Base-by-base conservation (phyloP, 768 basidiomycete species). In the Kwoniella pini region DNA sequence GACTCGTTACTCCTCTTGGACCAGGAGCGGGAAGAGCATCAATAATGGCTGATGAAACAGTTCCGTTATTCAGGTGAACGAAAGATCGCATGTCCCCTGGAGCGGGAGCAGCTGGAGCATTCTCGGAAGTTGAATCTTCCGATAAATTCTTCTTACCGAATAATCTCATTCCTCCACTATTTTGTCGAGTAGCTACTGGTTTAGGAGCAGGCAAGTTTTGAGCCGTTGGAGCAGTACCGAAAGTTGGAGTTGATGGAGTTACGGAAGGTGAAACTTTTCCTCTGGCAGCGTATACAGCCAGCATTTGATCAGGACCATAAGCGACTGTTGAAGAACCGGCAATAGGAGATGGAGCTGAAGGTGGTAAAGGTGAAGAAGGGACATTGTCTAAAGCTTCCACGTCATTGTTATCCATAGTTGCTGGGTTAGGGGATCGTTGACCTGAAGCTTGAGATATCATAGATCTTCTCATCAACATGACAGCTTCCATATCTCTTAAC, bases 241-340 rank as follows among this genome's bases (percentile, higher is more conserved):
- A 62, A 3, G 54, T 54, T 10, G 65, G 54, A 11, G 52, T 53
- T 13, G 61, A 52, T 31, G 68, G 61, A 9, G 57, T 43, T 0
- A 49, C 15, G 12, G 45, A 17, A 17, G 38, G 44, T 15, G 54
- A 40, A 54, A 65, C 68, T 48, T 69, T 72, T 10, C 65, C 70
- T 44, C 72, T 65, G 27, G 75, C 75, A 31, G 77, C 77, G 59
- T 78, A 78, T 10, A 76, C 77, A 1, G 75, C 75, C 13, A 78
- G 63, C 70, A 78, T 71, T 51, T 78, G 71, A 48, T 78, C 77
- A 22, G 77, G 77, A 26, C 69, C 65, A 49, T 72, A 70, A 30
- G 71, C 63, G n/a, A 66, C 67, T 12, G 65, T 69, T 11, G 42
- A 27, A 21, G 60, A 50, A 13, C 60, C 65, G 21, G 63, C 52